Conservation (phyloP, 2,329 filamentous ascomycete genomes). For the Ophiognomonia clavigignenti-juglandacearum region DNA sequence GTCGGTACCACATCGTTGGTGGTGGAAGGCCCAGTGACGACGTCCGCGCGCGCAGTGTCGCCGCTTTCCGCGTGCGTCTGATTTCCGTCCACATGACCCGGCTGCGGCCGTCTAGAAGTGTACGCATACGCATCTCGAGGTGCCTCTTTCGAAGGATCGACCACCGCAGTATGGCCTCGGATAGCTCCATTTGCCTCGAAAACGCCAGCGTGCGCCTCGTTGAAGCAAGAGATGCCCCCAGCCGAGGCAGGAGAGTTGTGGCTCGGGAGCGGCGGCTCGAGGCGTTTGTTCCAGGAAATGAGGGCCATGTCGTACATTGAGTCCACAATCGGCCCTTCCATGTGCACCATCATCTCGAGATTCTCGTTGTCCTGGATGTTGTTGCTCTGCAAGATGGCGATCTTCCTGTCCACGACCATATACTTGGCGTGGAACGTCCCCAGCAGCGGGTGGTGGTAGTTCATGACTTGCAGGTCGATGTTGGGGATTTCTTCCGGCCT, state of each 20-base stretch:
- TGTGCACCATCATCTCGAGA: conserved; percentile 72
- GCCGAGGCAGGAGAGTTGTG: conserved; percentile 43
- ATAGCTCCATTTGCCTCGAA: conserved; percentile 26
- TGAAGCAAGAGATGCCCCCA: conserved; percentile 24
- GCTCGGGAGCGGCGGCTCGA: conserved; percentile 57
- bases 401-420: conserved; percentile 67
- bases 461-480: conserved; percentile 67
- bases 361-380: conserved; percentile 79
- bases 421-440: conserved; percentile 78
- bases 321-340: conserved; percentile 74
- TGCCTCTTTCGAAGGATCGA: conserved; percentile 23
- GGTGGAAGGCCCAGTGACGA: conserved; percentile 20
- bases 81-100: conserved; percentile 14
- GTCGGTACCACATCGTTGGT: conserved; percentile 17
- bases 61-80: conserved; percentile 5
- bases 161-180: conserved; percentile 23
- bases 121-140: conserved; percentile 15
- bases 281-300: conserved; percentile 63
- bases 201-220: conserved; percentile 20
- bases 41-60: conserved; percentile 15
- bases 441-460: conserved; percentile 63
- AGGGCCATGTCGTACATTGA: conserved; percentile 70
- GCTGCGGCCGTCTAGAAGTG: conserved; percentile 5
- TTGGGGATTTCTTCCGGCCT: conserved; percentile 61
- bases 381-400: conserved; percentile 71